phyloP scores from a whole-genome alignment of 2,329 filamentous ascomycete species.

The Aspergillus piperis region DNA sequence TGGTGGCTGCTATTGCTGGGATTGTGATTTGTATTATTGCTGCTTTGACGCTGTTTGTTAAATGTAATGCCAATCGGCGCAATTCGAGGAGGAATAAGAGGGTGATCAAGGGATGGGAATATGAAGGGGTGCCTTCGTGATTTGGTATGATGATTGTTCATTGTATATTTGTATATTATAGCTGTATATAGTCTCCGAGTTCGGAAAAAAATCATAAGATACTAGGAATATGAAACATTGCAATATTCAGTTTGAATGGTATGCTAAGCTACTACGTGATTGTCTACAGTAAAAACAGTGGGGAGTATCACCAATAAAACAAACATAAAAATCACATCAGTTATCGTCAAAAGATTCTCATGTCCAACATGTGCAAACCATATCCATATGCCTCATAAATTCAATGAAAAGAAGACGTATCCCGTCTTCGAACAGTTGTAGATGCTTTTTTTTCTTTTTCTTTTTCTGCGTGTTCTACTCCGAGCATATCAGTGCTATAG shows the following conservation, averaged over 20 bases:
- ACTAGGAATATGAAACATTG: not conserved
- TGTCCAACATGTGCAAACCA: not conserved
- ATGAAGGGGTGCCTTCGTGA: conserved; percentile 65
- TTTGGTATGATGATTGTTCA: not conserved
- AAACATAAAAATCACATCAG: conserved; percentile 9
- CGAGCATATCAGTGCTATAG: conserved; percentile 27
- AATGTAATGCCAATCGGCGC: conserved; percentile 63
- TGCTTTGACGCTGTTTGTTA: conserved; percentile 62
- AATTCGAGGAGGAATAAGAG: conserved; percentile 54
- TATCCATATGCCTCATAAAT: not conserved
- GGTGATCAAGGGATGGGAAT: conserved; percentile 61
- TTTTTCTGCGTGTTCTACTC: not conserved
- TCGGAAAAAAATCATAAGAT: not conserved
- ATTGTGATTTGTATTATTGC: conserved; percentile 64
- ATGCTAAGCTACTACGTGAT: conserved; percentile 11
- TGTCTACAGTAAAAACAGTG: conserved; percentile 13
- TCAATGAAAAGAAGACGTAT: not conserved
- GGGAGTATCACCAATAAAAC: conserved; percentile 13
- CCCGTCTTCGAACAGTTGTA: not conserved
- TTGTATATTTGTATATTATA: not conserved
- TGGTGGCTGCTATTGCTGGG: conserved; percentile 64
- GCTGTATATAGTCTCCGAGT: not conserved
- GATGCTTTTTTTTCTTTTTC: not conserved
- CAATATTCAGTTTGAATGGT: not conserved
- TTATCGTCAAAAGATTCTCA: conserved; percentile 8